Evolutionary conservation across 2,329 filamentous ascomycete genomes (phyloP).

Genomic region (Peltaster fructicola): DNA sequence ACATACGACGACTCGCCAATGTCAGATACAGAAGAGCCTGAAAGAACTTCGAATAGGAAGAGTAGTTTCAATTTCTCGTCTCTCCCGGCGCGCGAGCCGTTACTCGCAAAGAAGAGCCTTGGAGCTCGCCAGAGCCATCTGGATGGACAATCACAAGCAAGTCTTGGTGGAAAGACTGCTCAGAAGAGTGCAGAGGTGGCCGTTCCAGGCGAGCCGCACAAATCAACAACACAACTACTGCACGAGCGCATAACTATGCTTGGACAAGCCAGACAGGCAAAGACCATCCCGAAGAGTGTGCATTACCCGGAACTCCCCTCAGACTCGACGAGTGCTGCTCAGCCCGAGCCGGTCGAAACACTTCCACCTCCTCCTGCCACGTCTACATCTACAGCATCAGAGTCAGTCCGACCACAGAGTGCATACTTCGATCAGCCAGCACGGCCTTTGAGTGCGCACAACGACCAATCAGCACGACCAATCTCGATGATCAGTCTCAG

Average conservation of each 20-base stretch:
- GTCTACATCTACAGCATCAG: too few relatives aligned
- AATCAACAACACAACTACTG: constrained; percentile 82
- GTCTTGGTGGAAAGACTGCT: constrained; percentile 27
- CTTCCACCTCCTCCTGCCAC: too few relatives aligned
- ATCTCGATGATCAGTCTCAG: too few relatives aligned
- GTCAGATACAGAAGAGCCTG: too few relatives aligned
- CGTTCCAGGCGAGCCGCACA: constrained; percentile 53
- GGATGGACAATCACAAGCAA: constrained; percentile 34
- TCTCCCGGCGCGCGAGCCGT: constrained; percentile 73
- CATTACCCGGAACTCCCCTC: constrained; percentile 25
- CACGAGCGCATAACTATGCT: constrained; percentile 81
- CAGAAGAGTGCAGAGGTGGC: constrained; percentile 24
- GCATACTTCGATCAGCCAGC: too few relatives aligned
- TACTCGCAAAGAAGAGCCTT: constrained; percentile 69
- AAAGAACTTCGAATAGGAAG: constrained; percentile 65
- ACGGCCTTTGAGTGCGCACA: too few relatives aligned
- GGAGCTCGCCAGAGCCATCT: constrained; percentile 60
- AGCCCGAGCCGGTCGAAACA: constrained; percentile 6
- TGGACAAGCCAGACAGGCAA: constrained; percentile 35
- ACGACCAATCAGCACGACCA: too few relatives aligned
- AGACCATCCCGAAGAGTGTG: constrained; percentile 18
- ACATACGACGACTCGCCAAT: too few relatives aligned
- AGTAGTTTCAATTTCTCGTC: constrained; percentile 92
- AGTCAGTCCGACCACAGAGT: too few relatives aligned
- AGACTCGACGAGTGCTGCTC: too few relatives aligned